Evolutionary conservation across 202 grass and related monocot species (phyloP).

Genomic region (Saccharum hybrid): DNA sequence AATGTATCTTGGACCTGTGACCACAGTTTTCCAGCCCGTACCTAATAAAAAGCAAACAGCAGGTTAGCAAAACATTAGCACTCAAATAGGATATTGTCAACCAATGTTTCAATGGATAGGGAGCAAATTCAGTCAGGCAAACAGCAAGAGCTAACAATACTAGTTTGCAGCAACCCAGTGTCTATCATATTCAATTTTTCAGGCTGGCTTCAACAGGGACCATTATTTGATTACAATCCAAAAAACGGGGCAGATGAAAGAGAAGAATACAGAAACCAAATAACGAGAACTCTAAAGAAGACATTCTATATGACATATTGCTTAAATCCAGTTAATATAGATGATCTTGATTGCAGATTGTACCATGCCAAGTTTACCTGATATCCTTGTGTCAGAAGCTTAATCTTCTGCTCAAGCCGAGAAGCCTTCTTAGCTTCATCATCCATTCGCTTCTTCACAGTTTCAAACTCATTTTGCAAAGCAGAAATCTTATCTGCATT

Average conservation of each 20-base stretch:
- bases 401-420: conserved; percentile 91
- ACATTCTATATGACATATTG: neutral
- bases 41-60: conserved; percentile 57
- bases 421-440: conserved; percentile 90
- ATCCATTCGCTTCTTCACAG: conserved; percentile 86
- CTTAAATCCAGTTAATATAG: conserved; percentile 2
- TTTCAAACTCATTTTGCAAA: conserved; percentile 91
- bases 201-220: neutral
- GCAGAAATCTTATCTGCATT: conserved; percentile 79
- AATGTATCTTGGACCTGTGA: conserved; percentile 81
- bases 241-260: neutral
- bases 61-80: conserved; percentile 37
- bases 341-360: neutral
- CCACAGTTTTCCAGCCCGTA: conserved; percentile 67
- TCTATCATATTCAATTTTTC: neutral
- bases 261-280: neutral
- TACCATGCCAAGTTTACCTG: conserved; percentile 57
- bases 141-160: neutral
- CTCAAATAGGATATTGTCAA: neutral
- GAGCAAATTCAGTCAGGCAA: conserved; percentile 5
- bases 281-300: neutral
- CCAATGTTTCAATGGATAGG: neutral
- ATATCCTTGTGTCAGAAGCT: conserved; percentile 89
- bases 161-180: neutral
- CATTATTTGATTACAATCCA: conserved; percentile 20